Evolutionary conservation across 352 stramenopile genomes (phyloP), one percentile per base, ranked within the genome.

Genomic region (Phytophthora sojae): DNA sequence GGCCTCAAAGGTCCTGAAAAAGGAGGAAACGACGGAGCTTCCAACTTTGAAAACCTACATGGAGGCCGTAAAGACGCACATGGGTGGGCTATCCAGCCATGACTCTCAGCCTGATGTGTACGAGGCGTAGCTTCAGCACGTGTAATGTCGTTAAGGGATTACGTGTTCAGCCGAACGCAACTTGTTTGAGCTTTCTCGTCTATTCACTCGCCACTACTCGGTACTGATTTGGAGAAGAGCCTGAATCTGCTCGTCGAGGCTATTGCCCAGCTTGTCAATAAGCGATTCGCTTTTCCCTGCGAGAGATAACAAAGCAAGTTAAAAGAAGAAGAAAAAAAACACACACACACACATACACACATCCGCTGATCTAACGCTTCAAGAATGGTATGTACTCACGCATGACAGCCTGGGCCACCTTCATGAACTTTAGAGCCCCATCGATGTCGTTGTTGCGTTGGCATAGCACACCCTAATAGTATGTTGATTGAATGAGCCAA

Each of bases 1-100:
- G 91, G 94, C 93, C 8, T 98, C 93, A 17, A 96, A 94, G 60
- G 79, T 96, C 12, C 63, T 97, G 30, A 95, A 93, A 58, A 94
- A 96, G 59, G 80, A 96, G 76, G 84, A 91, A 37, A 91, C 75
- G 0, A 85, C 81, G 14, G 86, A 94, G 49, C 53, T 96, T 25
- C 90, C 89, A 21, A 84, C 86, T 23, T 47, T 96, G 47, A 64
- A 74, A 59, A 75, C 85, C 6, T 96, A 96, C 60, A 78, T 92
- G 55, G 85, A 95, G 17, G 88, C 90, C 19, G 80, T 90, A 6
- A 95, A 95, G 63, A 76, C 83, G 29, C 85, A 95, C 49, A 79
- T 81, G 25, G 58, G 76, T 47, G 86, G 88, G 25, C 63, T 92
- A 14, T 76, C 68, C 9, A 75, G 69, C 49, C 75, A 82, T 51